phyloP scores from a whole-genome alignment of 2,329 filamentous ascomycete genomes.

The Sporothrix pallida region DNA sequence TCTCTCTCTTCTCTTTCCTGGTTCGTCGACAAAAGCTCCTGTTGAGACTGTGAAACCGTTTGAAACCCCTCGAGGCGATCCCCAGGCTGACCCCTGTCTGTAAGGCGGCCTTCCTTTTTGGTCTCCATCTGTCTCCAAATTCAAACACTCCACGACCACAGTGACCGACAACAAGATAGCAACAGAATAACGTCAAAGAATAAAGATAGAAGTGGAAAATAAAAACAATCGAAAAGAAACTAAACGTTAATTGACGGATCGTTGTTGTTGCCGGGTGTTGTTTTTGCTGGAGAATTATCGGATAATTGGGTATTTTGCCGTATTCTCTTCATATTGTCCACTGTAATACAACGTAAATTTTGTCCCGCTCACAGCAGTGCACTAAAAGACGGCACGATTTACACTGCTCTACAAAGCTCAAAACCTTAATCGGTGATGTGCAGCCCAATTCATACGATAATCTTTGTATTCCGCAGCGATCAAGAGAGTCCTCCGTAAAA shows the following conservation, averaged over 20 bases:
- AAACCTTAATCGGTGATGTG: constrained; percentile 11
- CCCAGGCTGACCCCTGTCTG: constrained; percentile 26
- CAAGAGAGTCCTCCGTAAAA: not conserved
- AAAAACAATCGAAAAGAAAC: not conserved
- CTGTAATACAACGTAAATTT: not conserved
- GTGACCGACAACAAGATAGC: not conserved
- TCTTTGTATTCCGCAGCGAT: not conserved
- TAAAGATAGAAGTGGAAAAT: no score
- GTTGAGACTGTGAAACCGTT: constrained; percentile 33
- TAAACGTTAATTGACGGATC: not conserved
- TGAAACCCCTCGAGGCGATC: constrained; percentile 32
- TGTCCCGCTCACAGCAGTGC: no score
- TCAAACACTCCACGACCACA: no score
- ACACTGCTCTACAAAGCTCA: not conserved
- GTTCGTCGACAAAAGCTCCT: constrained; percentile 6
- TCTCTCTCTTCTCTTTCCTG: not conserved
- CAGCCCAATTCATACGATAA: not conserved
- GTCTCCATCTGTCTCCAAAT: no score
- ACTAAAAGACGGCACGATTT: not conserved
- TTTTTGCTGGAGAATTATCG: not conserved
- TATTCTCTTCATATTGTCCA: not conserved
- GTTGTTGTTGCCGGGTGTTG: not conserved
- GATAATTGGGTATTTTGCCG: not conserved
- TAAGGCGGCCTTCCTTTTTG: not conserved
- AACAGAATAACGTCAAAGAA: not conserved